Evolutionary conservation across 2,329 filamentous ascomycete species (phyloP).

Genomic region (Talaromyces sp.): DNA sequence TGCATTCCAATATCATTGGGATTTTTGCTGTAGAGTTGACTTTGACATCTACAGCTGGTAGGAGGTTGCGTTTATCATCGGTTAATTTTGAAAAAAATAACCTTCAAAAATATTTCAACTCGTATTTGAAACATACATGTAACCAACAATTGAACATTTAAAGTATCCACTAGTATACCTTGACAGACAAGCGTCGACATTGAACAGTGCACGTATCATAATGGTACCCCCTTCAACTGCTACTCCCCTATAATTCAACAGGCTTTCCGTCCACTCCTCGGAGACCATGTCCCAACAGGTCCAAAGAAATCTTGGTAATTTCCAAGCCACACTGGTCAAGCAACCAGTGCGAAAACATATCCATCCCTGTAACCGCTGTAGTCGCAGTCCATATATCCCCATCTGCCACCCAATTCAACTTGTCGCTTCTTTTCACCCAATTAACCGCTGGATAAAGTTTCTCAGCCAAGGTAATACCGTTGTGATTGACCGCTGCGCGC

Average conservation of each 20-base stretch:
- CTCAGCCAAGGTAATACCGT: neutral
- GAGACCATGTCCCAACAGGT: neutral
- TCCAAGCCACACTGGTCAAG: conserved; percentile 5
- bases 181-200: neutral
- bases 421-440: neutral
- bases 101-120: neutral
- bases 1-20: too few species aligned
- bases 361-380: conserved; percentile 7
- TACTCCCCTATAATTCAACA: neutral
- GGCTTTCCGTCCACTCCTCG: conserved; percentile 5
- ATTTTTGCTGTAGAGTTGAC: too few species aligned
- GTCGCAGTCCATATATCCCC: conserved; percentile 9
- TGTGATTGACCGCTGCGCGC: conserved; percentile 2
- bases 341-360: conserved; percentile 12
- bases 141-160: too few species aligned
- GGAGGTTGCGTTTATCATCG: neutral
- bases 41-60: neutral
- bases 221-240: neutral
- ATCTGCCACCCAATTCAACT: conserved; percentile 8
- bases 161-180: neutral
- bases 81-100: neutral
- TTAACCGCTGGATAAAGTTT: conserved; percentile 7
- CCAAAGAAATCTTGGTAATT: conserved; percentile 1
- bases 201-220: neutral
- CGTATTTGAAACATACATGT: neutral